Evolutionary conservation across 331 rosid genomes (phyloP).

Genomic region (Ulmus americana): DNA sequence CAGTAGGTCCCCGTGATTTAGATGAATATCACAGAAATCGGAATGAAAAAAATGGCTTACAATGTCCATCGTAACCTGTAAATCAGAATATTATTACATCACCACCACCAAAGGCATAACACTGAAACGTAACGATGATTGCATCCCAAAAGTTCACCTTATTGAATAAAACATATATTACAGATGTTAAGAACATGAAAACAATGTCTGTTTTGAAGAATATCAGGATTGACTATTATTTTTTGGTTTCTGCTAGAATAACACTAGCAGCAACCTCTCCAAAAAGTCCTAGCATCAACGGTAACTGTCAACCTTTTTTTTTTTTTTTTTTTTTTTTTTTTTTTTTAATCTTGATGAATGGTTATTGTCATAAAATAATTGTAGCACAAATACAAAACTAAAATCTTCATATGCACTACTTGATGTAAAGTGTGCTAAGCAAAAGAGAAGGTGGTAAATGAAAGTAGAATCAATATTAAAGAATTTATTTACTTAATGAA

Average conservation of each 20-base stretch:
- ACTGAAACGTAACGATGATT: background rate
- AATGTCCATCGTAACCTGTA: conserved; percentile 82
- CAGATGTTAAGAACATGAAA: background rate
- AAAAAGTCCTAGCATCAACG: no score
- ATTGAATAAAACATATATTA: no score
- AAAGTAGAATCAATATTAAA: background rate
- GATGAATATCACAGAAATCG: conserved; percentile 74
- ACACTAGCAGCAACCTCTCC: no score
- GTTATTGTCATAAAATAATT: no score
- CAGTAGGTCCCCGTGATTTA: conserved; percentile 77
- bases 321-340: no score
- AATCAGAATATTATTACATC: conserved; percentile 10
- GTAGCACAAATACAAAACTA: no score
- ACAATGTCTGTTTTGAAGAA: background rate
- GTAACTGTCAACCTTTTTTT: no score
- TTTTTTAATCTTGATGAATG: no score
- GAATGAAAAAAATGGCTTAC: conserved; percentile 47
- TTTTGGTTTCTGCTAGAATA: no score
- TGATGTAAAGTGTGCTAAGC: background rate
- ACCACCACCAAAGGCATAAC: background rate
- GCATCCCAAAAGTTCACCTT: background rate
- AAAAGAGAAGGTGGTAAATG: background rate
- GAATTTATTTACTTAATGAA: background rate
- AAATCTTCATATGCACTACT: no score
- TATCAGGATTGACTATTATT: no score